These are phyloP conservation scores for Coniochaeta sp. DNA, from an alignment of 2,329 filamentous ascomycete genomes.

Conservation along the genomic window DNA sequence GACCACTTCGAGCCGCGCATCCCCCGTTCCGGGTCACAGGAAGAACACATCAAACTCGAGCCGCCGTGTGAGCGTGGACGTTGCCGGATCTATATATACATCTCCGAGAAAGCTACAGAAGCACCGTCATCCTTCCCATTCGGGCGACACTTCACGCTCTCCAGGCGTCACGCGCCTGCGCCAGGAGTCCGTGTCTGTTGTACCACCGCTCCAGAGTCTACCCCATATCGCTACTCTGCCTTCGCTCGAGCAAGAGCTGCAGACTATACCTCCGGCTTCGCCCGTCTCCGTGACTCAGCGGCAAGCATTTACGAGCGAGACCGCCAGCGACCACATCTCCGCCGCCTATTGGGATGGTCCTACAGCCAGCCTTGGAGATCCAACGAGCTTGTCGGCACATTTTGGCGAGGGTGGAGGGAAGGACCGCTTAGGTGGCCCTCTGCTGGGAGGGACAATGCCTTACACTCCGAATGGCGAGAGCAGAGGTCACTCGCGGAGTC, in stretches of 20 bases:
- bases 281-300: slow-evolving; percentile 5
- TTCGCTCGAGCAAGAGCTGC: slow-evolving; percentile 28
- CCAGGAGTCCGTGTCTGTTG: slow-evolving; percentile 12
- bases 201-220: slow-evolving; percentile 26
- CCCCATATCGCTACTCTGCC: slow-evolving; percentile 33
- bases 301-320: slow-evolving; percentile 3
- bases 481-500: slow-evolving; percentile 36
- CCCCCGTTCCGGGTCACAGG: slow-evolving; percentile 19
- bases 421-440: slow-evolving; percentile 13
- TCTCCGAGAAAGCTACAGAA: slow-evolving; percentile 31
- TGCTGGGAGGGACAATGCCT: slow-evolving; percentile 18
- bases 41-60: slow-evolving; percentile 26
- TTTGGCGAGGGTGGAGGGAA: slow-evolving; percentile 6
- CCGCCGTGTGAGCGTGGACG: slow-evolving; percentile 37
- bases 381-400: slow-evolving; percentile 11
- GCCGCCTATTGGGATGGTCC: slow-evolving; percentile 17
- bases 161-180: slow-evolving; percentile 7
- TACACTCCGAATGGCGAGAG: slow-evolving; percentile 24
- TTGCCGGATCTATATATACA: slow-evolving; percentile 21
- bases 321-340: slow-evolving; percentile 7
- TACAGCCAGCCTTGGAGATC: slow-evolving; percentile 7
- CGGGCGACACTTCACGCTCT: slow-evolving; percentile 13
- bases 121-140: slow-evolving; percentile 19
- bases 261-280: slow-evolving; percentile 9
- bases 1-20: slow-evolving; percentile 40